Evolutionary conservation across 768 basidiomycete species (phyloP), one percentile per base, ranked within the genome.

Genomic region (Candolleomyces aberdarensis): DNA sequence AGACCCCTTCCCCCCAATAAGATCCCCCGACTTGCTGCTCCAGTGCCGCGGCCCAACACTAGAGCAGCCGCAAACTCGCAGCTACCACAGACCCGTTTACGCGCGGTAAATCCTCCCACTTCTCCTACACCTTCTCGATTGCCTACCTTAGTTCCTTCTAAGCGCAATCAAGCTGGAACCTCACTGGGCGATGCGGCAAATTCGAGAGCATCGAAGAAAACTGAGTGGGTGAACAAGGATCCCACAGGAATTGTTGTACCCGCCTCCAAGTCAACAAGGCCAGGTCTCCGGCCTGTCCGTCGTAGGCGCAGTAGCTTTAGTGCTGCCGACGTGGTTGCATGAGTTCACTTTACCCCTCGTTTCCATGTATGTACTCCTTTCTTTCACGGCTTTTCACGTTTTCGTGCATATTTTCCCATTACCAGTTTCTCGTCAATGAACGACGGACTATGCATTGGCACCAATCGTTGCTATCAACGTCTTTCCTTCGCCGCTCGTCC

Each of bases 281-380:
- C 92, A 8, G 85, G 87, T 1, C 75, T 92, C 62, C 81, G 92
- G 56, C 88, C 78, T 47, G 83, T 92, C 54, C 81, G 91, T 64
- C 82, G 91, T 63, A 78, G 92, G 69, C 80, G 92, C 61, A 94
- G 92, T 69, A 94, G 93, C 67, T 94, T 94, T 73, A 94, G 93
- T 70, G 80, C 87, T 59, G 92, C 89, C 3, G 92, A 94, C 71
- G 87, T 94, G 20, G 84, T 93, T 62, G 91, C 89, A 67, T 94
- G 77, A 74, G 60, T 50, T 48, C 60, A 69, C 64, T 59, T 62
- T 36, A 59, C 65, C 69, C 69, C 62, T 66, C 62, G 67, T 74
- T 72, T 68, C 65, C 67, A 66, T 69, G 73, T 74, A 72, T 70
- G 68, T 67, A 73, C 72, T 67, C 66, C 71, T 73, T 52, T 60